These are phyloP conservation scores for Russula foetens DNA, from an alignment of 768 basidiomycete species.

Conservation along the genomic window DNA sequence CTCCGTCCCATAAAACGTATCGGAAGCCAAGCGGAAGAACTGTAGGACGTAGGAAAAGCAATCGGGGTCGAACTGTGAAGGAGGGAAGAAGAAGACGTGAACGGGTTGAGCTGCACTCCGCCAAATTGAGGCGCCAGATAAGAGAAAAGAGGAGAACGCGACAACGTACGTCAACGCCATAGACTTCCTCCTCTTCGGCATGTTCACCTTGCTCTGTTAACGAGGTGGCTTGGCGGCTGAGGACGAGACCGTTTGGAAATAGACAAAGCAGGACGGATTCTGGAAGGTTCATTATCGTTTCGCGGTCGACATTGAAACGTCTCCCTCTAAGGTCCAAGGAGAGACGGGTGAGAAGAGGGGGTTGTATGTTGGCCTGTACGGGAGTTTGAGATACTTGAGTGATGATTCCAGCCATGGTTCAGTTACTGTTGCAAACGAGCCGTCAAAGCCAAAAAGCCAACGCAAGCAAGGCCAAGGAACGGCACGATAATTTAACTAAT, in stretches of 20 bases:
- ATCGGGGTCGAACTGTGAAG: conserved; percentile 83
- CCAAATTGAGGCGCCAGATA: conserved; percentile 10
- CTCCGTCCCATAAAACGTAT: conserved; percentile 85
- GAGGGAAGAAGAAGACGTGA: conserved; percentile 11
- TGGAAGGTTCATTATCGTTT: conserved; percentile 96
- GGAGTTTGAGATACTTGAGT: conserved; percentile 54
- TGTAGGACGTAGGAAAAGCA: conserved; percentile 91
- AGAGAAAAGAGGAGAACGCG: not conserved
- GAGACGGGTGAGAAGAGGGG: conserved; percentile 81
- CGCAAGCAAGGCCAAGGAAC: no score
- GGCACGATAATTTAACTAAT: no score
- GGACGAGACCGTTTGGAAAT: conserved; percentile 94
- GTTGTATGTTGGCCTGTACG: conserved; percentile 65
- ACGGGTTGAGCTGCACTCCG: conserved; percentile 13
- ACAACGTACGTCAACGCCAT: conserved; percentile 86
- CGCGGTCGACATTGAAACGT: conserved; percentile 91
- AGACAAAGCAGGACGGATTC: conserved; percentile 94
- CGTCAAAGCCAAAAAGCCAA: no score
- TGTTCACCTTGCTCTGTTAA: conserved; percentile 66
- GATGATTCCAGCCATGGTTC: conserved; percentile 35
- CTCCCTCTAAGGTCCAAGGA: conserved; percentile 86
- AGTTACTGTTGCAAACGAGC: no score
- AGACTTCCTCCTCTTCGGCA: conserved; percentile 84
- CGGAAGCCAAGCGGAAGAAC: conserved; percentile 86
- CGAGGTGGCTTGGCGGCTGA: conserved; percentile 77